Evolutionary conservation across 2,329 filamentous ascomycete genomes (phyloP).

Genomic region (Monosporascus sp.): DNA sequence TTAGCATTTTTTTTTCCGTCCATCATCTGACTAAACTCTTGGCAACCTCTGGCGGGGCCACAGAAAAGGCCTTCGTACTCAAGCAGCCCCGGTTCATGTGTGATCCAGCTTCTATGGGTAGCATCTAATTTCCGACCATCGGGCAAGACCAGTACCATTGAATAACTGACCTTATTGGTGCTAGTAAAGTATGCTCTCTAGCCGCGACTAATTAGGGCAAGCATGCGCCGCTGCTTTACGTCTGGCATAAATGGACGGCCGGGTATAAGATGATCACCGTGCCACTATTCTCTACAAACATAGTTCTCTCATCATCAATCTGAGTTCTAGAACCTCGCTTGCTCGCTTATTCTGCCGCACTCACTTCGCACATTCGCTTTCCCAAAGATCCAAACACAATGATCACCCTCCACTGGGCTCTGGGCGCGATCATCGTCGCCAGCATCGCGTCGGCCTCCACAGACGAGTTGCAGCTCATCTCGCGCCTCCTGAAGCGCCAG

Average conservation of each 20-base stretch:
- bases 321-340: slow-evolving; percentile 1
- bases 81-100: not conserved
- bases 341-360: not conserved
- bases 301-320: not conserved
- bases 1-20: too few relatives aligned
- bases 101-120: slow-evolving; percentile 1
- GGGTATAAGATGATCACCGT: too few relatives aligned
- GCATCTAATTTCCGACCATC: slow-evolving; percentile 13
- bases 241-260: too few relatives aligned
- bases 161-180: too few relatives aligned
- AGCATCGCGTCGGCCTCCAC: slow-evolving; percentile 9
- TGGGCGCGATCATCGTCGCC: slow-evolving; percentile 9
- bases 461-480: slow-evolving; percentile 13
- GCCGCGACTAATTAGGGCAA: too few relatives aligned
- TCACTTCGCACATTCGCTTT: slow-evolving; percentile 5
- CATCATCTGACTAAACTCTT: too few relatives aligned
- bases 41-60: not conserved
- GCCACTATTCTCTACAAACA: not conserved
- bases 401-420: slow-evolving; percentile 5
- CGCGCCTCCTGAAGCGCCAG: slow-evolving; percentile 29
- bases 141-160: not conserved
- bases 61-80: slow-evolving; percentile 3
- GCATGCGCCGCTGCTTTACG: too few relatives aligned
- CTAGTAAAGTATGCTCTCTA: too few relatives aligned
- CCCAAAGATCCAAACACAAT: slow-evolving; percentile 5